Evolutionary conservation across 2,329 filamentous ascomycete species (phyloP).

Genomic region (Botrytis cinerea): DNA sequence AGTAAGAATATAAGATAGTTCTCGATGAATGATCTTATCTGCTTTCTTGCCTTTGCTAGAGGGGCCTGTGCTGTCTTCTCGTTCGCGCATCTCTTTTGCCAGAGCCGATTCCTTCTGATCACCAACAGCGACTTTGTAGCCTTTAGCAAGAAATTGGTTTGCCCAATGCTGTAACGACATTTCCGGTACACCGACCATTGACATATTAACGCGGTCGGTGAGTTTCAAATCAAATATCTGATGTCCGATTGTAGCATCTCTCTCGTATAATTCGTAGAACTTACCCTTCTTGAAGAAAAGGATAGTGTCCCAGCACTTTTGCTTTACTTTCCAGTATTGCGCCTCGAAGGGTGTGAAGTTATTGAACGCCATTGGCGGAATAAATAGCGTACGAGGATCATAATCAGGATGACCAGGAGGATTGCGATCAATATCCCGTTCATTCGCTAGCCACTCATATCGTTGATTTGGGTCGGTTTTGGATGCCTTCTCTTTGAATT

Average conservation of each 20-base stretch:
- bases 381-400: slow-evolving; percentile 86
- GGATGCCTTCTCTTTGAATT: slow-evolving; percentile 66
- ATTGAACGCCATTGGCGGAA: slow-evolving; percentile 76
- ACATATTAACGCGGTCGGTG: slow-evolving; percentile 98
- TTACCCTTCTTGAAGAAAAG: slow-evolving; percentile 99
- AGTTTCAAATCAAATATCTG: slow-evolving; percentile 97
- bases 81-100: slow-evolving; percentile 99
- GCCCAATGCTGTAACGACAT: slow-evolving; percentile 96
- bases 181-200: slow-evolving; percentile 98
- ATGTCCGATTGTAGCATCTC: slow-evolving; percentile 93
- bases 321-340: slow-evolving; percentile 99
- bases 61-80: slow-evolving; percentile 52
- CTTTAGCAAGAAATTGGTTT: slow-evolving; percentile 97
- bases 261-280: slow-evolving; percentile 98
- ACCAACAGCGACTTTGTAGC: slow-evolving; percentile 94
- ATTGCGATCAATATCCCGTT: slow-evolving; percentile 81
- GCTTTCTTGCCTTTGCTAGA: slow-evolving; percentile 44
- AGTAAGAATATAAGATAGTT: slow-evolving; percentile 88
- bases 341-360: slow-evolving; percentile 94
- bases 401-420: slow-evolving; percentile 80
- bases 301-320: slow-evolving; percentile 94
- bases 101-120: slow-evolving; percentile 96
- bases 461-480: slow-evolving; percentile 80
- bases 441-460: slow-evolving; percentile 86
- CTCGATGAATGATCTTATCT: slow-evolving; percentile 90